Evolutionary conservation across 2,329 filamentous ascomycete species (phyloP), one percentile per base, ranked within the genome.

Genomic region (Phialophora verrucosa): DNA sequence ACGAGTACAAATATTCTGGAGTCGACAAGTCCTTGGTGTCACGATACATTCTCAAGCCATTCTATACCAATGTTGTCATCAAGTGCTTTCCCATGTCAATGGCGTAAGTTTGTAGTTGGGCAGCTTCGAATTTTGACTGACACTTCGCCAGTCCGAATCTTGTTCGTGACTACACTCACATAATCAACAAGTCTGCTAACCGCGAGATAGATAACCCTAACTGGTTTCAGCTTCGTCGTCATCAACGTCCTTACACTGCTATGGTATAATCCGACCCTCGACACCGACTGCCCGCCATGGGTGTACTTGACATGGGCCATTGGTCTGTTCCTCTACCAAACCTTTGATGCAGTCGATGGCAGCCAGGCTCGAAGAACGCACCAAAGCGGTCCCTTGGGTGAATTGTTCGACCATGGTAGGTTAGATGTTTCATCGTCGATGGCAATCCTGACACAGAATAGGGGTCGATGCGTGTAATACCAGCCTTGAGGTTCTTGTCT

Each of bases 321-420:
- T 35, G 95, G 95, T 1, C 81, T 99, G 71, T 97, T 98, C 78
- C 79, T 98, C 59, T 99, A 99, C 80, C 95, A 99, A 85, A 98
- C 94, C 1, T 97, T 99, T 80, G 95, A 99, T 80, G 95, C 94
- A 1, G 93, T 98, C 29, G 95, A 99, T 79, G 95, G 95, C 60
- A 87, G 90, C 32, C 95, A 99, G 78, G 95, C 95, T 63, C 88
- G 94, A 75, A 89, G 95, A 76, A 99, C 95, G 23, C 88, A 86
- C 72, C 95, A 98, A 78, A 96, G 92, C 76, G 94, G 95, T 12
- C 95, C 95, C 6, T 84, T 99, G 35, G 95, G 95, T 71, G 95
- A 99, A 79, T 87, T 99, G 27, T 99, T 99, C 76, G 95, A 99
- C 77, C 95, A 99, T 79, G 93, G 93, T 83, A 78, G 66, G 79